Evolutionary conservation across 805 yeast species (phyloP), one percentile per base, ranked within the genome.

Genomic region (Ogataea paraovalis): DNA sequence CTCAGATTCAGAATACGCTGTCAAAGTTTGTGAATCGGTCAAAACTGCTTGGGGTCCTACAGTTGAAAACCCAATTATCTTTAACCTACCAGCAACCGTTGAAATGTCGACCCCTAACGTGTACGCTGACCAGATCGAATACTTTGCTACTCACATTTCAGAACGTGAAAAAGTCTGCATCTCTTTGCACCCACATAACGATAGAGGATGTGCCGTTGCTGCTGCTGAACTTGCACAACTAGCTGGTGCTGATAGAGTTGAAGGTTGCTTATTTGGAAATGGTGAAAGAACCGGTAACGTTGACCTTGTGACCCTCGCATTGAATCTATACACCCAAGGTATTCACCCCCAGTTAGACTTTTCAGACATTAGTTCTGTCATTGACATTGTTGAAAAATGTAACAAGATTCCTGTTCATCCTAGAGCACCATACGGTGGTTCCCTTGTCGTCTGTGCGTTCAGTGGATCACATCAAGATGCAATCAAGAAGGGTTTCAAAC

Each of bases 281-380:
- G 94, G 95, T 56, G 95, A 86, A 71, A 80, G 95, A 66, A 86
- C 95, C 3, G 95, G 95, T 54, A 86, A 86, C 61, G 95, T 87
- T 44, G 94, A 87, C 62, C 69, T 86, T 46, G 90, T 86, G 28
- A 86, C 94, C 2, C 69, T 86, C 44, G 92, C 89, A 4, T 72
- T 86, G 51, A 86, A 86, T 60, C 71, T 86, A 59, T 86, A 84
- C 63, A 85, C 94, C 16, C 92, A 86, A 66, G 95, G 95, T 46
- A 72, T 85, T 34, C 62, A 78, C 21, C 94, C 94, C 40, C 65
- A 80, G 9, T 68, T 86, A 50, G 92, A 86, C 68, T 85, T 85
- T 61, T 75, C 85, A 23, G 85, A 87, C 58, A 74, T 86, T 53
- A 69, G 70, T 44, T 74, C 83, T 2, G 75, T 86, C 30, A 83